These are phyloP conservation scores for Lactarius sanguifluus DNA, from an alignment of 768 basidiomycete genomes.

Conservation along the genomic window DNA sequence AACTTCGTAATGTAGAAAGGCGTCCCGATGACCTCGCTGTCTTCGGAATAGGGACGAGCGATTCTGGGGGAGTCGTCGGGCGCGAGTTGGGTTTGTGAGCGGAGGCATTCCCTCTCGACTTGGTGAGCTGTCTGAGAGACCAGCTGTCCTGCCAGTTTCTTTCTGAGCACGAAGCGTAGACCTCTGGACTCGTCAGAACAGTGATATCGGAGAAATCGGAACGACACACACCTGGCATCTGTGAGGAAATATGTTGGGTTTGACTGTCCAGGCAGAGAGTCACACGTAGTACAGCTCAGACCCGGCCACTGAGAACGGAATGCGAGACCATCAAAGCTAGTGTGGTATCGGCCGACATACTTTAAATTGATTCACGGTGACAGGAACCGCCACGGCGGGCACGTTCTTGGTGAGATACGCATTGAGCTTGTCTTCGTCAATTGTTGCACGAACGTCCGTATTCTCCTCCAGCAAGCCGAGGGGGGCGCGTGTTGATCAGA, in stretches of 20 bases:
- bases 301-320: constrained; percentile 72
- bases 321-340: background rate
- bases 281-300: constrained; percentile 36
- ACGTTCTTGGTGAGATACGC: constrained; percentile 61
- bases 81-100: constrained; percentile 69
- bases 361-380: constrained; percentile 90
- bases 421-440: constrained; percentile 65
- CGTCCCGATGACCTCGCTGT: constrained; percentile 74
- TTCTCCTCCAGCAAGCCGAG: constrained; percentile 64
- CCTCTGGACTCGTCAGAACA: constrained; percentile 35
- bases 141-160: constrained; percentile 87
- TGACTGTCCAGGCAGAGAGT: constrained; percentile 49
- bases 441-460: constrained; percentile 72
- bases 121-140: constrained; percentile 92
- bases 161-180: constrained; percentile 78
- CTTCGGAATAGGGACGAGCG: constrained; percentile 83
- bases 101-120: constrained; percentile 88
- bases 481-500: constrained; percentile 32
- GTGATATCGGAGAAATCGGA: constrained; percentile 2
- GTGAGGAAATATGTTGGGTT: constrained; percentile 96
- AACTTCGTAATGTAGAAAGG: constrained; percentile 98
- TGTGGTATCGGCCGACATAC: constrained; percentile 42
- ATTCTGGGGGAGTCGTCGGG: constrained; percentile 47
- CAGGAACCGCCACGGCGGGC: constrained; percentile 55
- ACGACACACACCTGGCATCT: constrained; percentile 59